Conservation (phyloP, 768 basidiomycete genomes). For the Sistotremastrum suecicum region DNA sequence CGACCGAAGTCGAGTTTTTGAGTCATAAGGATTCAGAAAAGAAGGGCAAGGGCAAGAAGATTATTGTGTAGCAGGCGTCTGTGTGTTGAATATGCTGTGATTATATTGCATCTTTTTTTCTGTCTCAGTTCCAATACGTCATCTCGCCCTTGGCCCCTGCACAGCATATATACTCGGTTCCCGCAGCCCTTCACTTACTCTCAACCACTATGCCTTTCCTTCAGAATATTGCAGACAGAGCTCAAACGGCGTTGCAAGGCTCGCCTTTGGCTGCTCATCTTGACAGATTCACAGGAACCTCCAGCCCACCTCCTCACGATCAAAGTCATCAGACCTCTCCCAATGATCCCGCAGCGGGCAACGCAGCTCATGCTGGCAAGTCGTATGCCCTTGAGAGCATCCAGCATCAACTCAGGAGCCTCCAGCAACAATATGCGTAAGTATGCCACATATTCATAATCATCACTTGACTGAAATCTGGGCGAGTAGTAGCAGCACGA, state of each 20-base stretch:
- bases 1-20: slow-evolving; percentile 89
- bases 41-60: slow-evolving; percentile 74
- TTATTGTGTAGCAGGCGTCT: slow-evolving; percentile 35
- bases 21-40: slow-evolving; percentile 93
- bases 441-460: slow-evolving; percentile 12
- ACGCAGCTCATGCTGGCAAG: slow-evolving; percentile 28
- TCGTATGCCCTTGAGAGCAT: slow-evolving; percentile 45
- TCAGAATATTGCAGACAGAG: slow-evolving; percentile 59
- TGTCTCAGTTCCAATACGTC: slow-evolving; percentile 3
- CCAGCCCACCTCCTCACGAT: slow-evolving; percentile 10
- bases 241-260: slow-evolving; percentile 53
- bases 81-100: not conserved
- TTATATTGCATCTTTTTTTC: slow-evolving; percentile 3
- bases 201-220: slow-evolving; percentile 43
- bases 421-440: slow-evolving; percentile 65
- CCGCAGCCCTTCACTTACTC: slow-evolving; percentile 5
- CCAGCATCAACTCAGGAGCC: slow-evolving; percentile 55
- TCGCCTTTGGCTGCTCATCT: slow-evolving; percentile 44
- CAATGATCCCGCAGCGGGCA: slow-evolving; percentile 23
- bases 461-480: not conserved
- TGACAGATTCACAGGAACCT: slow-evolving; percentile 25
- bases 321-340: slow-evolving; percentile 23
- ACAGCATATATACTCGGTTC: not conserved
- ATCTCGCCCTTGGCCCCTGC: slow-evolving; percentile 4
- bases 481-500: slow-evolving; percentile 28